Evolutionary conservation across 352 stramenopile species (phyloP).

Genomic region (Peronosclerospora sorghi): DNA sequence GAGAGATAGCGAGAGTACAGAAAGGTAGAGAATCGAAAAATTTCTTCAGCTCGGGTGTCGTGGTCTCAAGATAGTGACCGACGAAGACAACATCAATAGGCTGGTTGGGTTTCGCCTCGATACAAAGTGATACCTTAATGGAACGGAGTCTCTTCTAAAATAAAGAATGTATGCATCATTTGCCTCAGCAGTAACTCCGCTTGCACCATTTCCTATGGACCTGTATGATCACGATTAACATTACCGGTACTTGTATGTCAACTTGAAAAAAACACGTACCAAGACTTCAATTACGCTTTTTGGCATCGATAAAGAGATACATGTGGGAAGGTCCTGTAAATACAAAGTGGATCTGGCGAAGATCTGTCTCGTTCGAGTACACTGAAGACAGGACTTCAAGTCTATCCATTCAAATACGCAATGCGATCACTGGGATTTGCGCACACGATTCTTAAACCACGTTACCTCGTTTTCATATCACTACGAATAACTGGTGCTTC

Average conservation of each 20-base stretch:
- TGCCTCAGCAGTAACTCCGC: slow-evolving; percentile 38
- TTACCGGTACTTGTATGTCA: no score
- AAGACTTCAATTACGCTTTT: slow-evolving; percentile 54
- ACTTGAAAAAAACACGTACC: slow-evolving; percentile 19
- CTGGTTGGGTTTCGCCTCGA: slow-evolving; percentile 40
- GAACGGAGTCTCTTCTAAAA: slow-evolving; percentile 44
- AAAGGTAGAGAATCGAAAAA: slow-evolving; percentile 33
- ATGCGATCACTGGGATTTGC: background rate
- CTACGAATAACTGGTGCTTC: slow-evolving; percentile 18
- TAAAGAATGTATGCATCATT: slow-evolving; percentile 70
- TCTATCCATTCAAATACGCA: slow-evolving; percentile 8
- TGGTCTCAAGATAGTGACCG: slow-evolving; percentile 48
- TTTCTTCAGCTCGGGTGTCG: slow-evolving; percentile 36
- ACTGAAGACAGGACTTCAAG: slow-evolving; percentile 52
- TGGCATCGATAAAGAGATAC: slow-evolving; percentile 70
- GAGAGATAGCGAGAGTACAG: slow-evolving; percentile 30
- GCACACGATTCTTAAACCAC: background rate
- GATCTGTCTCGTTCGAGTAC: slow-evolving; percentile 35
- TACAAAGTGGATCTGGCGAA: slow-evolving; percentile 48
- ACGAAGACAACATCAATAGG: slow-evolving; percentile 52
- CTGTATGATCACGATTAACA: slow-evolving; percentile 9
- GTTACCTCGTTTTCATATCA: slow-evolving; percentile 20
- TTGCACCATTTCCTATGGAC: slow-evolving; percentile 60
- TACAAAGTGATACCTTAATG: slow-evolving; percentile 67
- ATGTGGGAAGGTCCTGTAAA: slow-evolving; percentile 59